Conservation (phyloP, 1,284 basidiomycete genomes). For the Cryptococcus sp. region DNA sequence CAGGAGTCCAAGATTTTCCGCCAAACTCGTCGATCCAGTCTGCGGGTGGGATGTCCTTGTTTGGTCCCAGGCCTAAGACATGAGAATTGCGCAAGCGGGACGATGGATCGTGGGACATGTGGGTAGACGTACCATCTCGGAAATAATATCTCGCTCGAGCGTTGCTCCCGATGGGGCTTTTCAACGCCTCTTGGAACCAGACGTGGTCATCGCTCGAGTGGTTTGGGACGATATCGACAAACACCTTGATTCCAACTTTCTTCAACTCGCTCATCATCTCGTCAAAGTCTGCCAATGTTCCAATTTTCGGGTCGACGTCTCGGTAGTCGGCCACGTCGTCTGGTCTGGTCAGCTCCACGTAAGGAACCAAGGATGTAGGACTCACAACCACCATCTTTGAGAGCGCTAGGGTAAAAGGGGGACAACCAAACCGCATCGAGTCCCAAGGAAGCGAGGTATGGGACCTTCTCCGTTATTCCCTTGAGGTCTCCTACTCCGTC, state of each 20-base stretch:
- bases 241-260: conserved; percentile 62
- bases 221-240: conserved; percentile 78
- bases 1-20: conserved; percentile 69
- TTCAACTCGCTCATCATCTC: conserved; percentile 58
- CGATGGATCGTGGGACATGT: background rate
- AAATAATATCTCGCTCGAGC: conserved; percentile 74
- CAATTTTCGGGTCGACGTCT: conserved; percentile 67
- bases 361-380: background rate
- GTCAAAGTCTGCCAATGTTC: conserved; percentile 67
- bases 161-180: conserved; percentile 54
- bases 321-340: conserved; percentile 69
- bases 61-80: conserved; percentile 34
- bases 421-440: conserved; percentile 67
- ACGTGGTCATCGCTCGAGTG: conserved; percentile 70
- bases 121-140: conserved; percentile 53
- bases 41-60: conserved; percentile 58
- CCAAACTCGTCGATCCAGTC: conserved; percentile 69
- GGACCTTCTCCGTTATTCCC: conserved; percentile 60
- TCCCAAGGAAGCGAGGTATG: conserved; percentile 65
- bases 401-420: conserved; percentile 63
- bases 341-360: background rate
- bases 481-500: conserved; percentile 72
- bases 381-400: conserved; percentile 64
- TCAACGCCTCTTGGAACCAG: conserved; percentile 64
- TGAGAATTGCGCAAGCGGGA: background rate